A percentile compares a stretch with the other conserved stretches of the same genome.
Evolutionary conservation across 129 eudicot genomes (phyloP).

Genomic region (Helianthus tuberosus): DNA sequence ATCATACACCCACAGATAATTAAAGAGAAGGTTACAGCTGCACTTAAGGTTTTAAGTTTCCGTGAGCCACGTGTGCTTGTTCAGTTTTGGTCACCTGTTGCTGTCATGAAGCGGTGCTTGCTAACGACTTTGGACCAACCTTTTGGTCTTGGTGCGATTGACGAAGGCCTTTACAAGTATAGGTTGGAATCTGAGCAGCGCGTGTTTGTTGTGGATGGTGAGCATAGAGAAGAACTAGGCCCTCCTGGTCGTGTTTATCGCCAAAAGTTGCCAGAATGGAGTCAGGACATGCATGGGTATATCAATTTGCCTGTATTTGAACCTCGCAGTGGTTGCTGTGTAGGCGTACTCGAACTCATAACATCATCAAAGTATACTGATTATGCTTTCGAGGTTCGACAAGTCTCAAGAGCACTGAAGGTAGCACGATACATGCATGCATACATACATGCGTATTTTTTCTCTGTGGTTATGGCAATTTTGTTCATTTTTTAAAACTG

Average conservation of each 20-base stretch:
- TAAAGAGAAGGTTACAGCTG: conserved; percentile 4
- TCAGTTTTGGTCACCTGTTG: conserved; percentile 1
- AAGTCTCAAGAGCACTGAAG: conserved; percentile 21
- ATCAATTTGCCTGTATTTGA: conserved; percentile 18
- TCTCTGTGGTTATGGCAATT: no score
- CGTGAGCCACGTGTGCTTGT: conserved; percentile 18
- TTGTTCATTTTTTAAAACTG: no score
- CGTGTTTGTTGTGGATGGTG: conserved; percentile 5
- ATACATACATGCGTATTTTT: no score
- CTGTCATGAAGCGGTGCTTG: no score
- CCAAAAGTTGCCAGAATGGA: conserved; percentile 19
- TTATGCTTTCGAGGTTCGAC: conserved; percentile 21
- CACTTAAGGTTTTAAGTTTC: not conserved
- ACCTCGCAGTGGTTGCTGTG: conserved; percentile 10
- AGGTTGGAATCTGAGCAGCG: conserved; percentile 10
- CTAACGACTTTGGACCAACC: conserved; percentile 7
- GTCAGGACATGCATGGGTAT: conserved; percentile 5
- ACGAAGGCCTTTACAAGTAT: conserved; percentile 20
- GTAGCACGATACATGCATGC: conserved; percentile 1
- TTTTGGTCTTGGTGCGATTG: conserved; percentile 20
- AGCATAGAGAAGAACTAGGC: conserved; percentile 2
- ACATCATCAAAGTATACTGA: conserved; percentile 23
- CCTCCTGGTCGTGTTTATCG: conserved; percentile 23
- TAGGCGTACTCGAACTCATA: conserved; percentile 20
- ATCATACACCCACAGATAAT: not conserved